Percentiles rank a stretch among this genome's conserved stretches.
Evolutionary conservation across 768 basidiomycete species (phyloP).

Genomic region (Kwoniella sp.): DNA sequence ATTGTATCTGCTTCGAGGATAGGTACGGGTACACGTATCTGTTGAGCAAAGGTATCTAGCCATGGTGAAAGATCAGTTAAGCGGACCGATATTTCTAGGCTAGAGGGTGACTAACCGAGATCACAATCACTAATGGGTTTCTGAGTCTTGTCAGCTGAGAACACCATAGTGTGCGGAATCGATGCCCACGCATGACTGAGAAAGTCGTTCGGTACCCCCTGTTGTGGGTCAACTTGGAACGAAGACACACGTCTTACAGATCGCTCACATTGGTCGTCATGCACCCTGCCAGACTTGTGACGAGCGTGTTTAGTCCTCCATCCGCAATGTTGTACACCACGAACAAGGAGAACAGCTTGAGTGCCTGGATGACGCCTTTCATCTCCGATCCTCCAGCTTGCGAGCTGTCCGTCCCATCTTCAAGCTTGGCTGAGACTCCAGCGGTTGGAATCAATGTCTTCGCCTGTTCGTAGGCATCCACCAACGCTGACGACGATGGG

Average conservation of each 20-base stretch:
- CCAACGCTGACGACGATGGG: slow-evolving; percentile 14
- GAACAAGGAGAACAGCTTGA: slow-evolving; percentile 38
- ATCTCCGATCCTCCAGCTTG: neutral
- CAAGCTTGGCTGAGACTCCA: neutral
- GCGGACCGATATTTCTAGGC: too few relatives aligned
- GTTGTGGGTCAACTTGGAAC: neutral
- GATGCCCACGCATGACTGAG: slow-evolving; percentile 19
- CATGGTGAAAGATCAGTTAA: neutral
- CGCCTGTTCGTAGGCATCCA: slow-evolving; percentile 13
- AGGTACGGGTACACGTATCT: slow-evolving; percentile 15
- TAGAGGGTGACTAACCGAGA: slow-evolving; percentile 2
- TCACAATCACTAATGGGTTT: slow-evolving; percentile 16
- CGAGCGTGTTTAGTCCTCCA: slow-evolving; percentile 34
- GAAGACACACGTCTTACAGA: neutral
- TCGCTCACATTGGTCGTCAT: slow-evolving; percentile 32
- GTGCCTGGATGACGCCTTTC: slow-evolving; percentile 21
- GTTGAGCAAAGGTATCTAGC: slow-evolving; percentile 18
- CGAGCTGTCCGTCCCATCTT: neutral
- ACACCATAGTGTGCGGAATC: neutral
- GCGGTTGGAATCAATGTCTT: neutral
- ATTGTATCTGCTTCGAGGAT: slow-evolving; percentile 2
- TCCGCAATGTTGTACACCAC: slow-evolving; percentile 40
- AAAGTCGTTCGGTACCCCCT: slow-evolving; percentile 43
- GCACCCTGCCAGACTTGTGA: slow-evolving; percentile 35
- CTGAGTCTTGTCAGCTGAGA: neutral